Evolutionary conservation across 2,329 filamentous ascomycete species (phyloP).

Genomic region (Monascus ruber): DNA sequence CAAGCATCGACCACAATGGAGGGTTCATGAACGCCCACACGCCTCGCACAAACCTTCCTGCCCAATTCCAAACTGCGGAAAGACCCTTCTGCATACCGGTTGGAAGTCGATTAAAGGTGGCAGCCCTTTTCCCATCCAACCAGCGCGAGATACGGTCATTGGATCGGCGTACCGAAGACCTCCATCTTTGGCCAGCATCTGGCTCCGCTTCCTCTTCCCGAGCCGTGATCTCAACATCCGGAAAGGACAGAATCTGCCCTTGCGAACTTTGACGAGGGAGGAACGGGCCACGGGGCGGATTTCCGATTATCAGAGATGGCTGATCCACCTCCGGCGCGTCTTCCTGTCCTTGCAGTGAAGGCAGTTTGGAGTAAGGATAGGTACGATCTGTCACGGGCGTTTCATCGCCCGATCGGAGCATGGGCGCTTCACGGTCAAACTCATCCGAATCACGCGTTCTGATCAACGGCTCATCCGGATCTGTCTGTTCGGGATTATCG

Average conservation of each 20-base stretch:
- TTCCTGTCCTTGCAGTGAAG: constrained; percentile 10
- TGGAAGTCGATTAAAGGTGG: constrained; percentile 41
- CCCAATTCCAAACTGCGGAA: constrained; percentile 28
- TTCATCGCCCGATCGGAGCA: constrained; percentile 27
- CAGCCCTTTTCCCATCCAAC: constrained; percentile 11
- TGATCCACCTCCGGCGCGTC: constrained; percentile 8
- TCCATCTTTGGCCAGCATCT: constrained; percentile 9
- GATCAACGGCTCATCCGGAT: constrained; percentile 25
- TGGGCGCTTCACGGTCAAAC: constrained; percentile 7
- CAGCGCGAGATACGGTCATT: constrained; percentile 9
- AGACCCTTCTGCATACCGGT: constrained; percentile 40
- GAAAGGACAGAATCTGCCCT: constrained; percentile 52
- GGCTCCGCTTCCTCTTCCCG: constrained; percentile 9
- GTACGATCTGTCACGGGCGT: constrained; percentile 26
- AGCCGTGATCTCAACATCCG: constrained; percentile 22
- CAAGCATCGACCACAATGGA: constrained; percentile 91
- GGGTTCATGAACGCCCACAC: constrained; percentile 96
- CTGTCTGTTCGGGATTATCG: constrained; percentile 27
- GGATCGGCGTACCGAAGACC: constrained; percentile 11
- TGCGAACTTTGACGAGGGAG: constrained; percentile 29
- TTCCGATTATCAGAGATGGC: constrained; percentile 15
- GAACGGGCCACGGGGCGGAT: constrained; percentile 24
- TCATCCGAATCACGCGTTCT: constrained; percentile 23
- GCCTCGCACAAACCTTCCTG: constrained; percentile 49
- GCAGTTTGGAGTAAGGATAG: constrained; percentile 25